phyloP scores from a whole-genome alignment of 176 grass and related monocot genomes.

The Cenchrus fungigraminus region DNA sequence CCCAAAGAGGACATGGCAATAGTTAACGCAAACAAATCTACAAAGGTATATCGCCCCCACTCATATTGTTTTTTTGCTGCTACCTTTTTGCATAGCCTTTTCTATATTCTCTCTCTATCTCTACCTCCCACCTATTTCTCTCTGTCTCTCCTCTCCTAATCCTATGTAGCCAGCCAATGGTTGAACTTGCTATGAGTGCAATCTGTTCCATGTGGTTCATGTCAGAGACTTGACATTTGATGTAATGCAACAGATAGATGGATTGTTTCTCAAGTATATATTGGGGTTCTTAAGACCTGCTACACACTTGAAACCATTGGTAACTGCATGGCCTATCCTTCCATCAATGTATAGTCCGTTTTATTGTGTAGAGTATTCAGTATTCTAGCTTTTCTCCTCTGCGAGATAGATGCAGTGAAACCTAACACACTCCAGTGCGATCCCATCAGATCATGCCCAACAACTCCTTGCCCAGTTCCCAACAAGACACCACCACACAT shows the following conservation, averaged over 20 bases:
- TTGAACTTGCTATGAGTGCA: constrained; percentile 32
- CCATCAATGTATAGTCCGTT: not conserved
- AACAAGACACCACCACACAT: constrained; percentile 33
- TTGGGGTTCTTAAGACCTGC: not conserved
- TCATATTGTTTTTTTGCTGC: constrained; percentile 45
- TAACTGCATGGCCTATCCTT: constrained; percentile 23
- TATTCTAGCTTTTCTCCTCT: constrained; percentile 2
- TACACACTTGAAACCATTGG: constrained; percentile 20
- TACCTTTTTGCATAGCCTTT: constrained; percentile 54
- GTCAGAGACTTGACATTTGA: constrained; percentile 45
- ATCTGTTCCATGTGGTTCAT: constrained; percentile 39
- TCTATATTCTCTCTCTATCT: constrained; percentile 36
- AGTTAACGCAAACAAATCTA: constrained; percentile 51
- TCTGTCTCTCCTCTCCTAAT: constrained; percentile 24
- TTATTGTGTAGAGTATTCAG: no score
- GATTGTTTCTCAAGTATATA: constrained; percentile 14
- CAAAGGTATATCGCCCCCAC: constrained; percentile 52
- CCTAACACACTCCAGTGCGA: constrained; percentile 37
- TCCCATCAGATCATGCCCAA: constrained; percentile 51
- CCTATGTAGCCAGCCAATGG: constrained; percentile 33
- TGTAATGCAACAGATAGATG: constrained; percentile 33
- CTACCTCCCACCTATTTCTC: constrained; percentile 6
- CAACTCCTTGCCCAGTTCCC: constrained; percentile 54
- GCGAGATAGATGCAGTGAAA: constrained; percentile 33
- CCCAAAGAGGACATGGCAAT: constrained; percentile 36